Base-by-base conservation (phyloP, 495 filamentous ascomycete species). In the Hypoxylon cercidicola region DNA sequence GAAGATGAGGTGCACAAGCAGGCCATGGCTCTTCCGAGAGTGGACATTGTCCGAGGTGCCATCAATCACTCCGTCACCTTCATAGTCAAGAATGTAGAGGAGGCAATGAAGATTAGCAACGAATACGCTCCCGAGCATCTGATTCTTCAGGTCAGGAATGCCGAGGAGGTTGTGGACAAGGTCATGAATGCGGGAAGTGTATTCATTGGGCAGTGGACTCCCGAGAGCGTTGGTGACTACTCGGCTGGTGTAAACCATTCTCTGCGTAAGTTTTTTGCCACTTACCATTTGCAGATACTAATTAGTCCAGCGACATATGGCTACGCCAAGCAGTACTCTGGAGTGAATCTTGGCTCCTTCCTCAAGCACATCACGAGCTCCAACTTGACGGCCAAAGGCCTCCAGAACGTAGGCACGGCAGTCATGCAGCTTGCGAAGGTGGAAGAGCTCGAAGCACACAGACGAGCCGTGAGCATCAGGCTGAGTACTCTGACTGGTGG, bases 171-270 rank as follows among this genome's bases (percentile, higher is more conserved):
- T 8, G 90, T 96, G 2, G 86, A 87, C 13, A 74, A 88, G 66
- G 93, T 99, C n/a, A 81, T 93, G 79, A 96, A 98, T 62, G 95
- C 95, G 8, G 95, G 95, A 1, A 96, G 91, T 74, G 93, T 99
- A 12, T 99, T 99, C 73, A 87, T 97, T 50, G 95, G 95, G 3
- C 82, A 87, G 53, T 99, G 95, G 95, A 97, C 95, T 1, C 95
- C 95, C 0, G 95, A 99, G 78, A 93, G 89, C 68, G 95, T 99
- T 13, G 95, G 95, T 19, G 95, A 99, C 74, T 99, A 99, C 78
- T 96, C 92, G 49, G 95, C 96, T 16, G 95, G 95, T 67, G 93
- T 97, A 9, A 99, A 99, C 77, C 95, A 99, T 78, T 94, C 91
- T 35, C 78, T 99, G 65, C 95, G 93, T 97, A 88, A 85, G 91